Evolutionary conservation across 257 asterid genomes (phyloP).

Genomic region (Fraxinus anomala): DNA sequence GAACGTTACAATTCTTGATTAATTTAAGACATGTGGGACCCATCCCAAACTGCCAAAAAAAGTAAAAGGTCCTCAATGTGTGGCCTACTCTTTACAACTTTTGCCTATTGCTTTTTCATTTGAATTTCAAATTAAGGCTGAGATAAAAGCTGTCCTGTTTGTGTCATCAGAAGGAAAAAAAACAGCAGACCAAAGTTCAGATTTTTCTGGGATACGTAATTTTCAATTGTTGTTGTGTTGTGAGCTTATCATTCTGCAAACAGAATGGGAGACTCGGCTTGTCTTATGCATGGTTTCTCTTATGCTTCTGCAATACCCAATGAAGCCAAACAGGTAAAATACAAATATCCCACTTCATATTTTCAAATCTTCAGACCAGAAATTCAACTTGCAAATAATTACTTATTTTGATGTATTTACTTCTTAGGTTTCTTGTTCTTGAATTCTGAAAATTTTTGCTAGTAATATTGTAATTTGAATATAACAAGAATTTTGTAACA

Average conservation of each 20-base stretch:
- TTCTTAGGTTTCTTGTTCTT: neutral
- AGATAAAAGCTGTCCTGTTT: conserved; percentile 6
- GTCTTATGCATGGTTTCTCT: conserved; percentile 76
- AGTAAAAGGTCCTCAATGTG: conserved; percentile 3
- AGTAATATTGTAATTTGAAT: too few species aligned
- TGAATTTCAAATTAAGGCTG: conserved; percentile 68
- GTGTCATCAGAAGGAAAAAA: conserved; percentile 12
- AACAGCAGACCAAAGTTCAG: conserved; percentile 6
- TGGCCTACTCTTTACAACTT: conserved; percentile 45
- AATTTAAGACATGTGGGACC: conserved; percentile 26
- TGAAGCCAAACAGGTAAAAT: conserved; percentile 62
- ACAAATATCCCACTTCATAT: too few species aligned
- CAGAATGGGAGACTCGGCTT: conserved; percentile 77
- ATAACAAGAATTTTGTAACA: too few species aligned
- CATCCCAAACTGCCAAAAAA: neutral
- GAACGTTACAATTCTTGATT: conserved; percentile 30
- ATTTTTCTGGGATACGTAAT: conserved; percentile 16
- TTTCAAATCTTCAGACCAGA: too few species aligned
- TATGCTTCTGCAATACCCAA: conserved; percentile 68
- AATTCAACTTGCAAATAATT: neutral
- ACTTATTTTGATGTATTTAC: neutral
- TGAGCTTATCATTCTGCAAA: conserved; percentile 16
- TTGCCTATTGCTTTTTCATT: conserved; percentile 38
- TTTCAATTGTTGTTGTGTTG: conserved; percentile 19
- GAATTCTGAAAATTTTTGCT: neutral